Evolutionary conservation across 2,329 filamentous ascomycete genomes (phyloP), one percentile per base, ranked within the genome.

Genomic region (Remersonia thermophila): DNA sequence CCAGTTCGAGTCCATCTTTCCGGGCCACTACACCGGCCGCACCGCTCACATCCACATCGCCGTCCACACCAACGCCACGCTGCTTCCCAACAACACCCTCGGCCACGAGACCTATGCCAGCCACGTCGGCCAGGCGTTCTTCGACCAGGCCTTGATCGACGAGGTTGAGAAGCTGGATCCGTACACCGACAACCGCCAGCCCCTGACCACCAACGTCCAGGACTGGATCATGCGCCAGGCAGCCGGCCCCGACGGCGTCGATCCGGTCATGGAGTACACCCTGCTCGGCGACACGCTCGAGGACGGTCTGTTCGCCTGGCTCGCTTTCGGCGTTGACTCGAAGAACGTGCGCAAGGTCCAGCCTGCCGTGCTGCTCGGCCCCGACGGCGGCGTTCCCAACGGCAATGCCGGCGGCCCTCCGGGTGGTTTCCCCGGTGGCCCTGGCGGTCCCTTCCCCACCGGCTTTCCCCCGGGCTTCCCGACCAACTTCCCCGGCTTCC

Each of bases 81-180:
- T 52, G 17, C 43, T 50, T 27, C 30, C 50, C 14, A 66, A 66
- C 50, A 47, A 67, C 49, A 69, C 66, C 36, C 42, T 54, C 56
- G 28, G 67, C 62, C 41, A 60, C 62, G 12, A 61, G 56, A 34
- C 35, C 26, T 40, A 40, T 28, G 63, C 71, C 39, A 65, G 68
- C 7, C 74, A 80, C 55, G 63, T 79, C 27, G 75, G 76, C 13
- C 76, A 82, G 52, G 50, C 76, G 34, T 80, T 75, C 63, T 75
- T 77, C 51, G 73, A 79, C 52, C 68, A 78, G 51, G 59, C 62
- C 43, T 65, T 80, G 8, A 65, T 73, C 45, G 47, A 48, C 17
- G 43, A 58, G 27, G 70, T 79, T 37, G 66, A 74, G 42, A 52
- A 53, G 8, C 58, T 55, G 1, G 40, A 50, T 1, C 67, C 69